phyloP scores from a whole-genome alignment of 176 grass and related monocot species.

The Tillandsia fasciculata region DNA sequence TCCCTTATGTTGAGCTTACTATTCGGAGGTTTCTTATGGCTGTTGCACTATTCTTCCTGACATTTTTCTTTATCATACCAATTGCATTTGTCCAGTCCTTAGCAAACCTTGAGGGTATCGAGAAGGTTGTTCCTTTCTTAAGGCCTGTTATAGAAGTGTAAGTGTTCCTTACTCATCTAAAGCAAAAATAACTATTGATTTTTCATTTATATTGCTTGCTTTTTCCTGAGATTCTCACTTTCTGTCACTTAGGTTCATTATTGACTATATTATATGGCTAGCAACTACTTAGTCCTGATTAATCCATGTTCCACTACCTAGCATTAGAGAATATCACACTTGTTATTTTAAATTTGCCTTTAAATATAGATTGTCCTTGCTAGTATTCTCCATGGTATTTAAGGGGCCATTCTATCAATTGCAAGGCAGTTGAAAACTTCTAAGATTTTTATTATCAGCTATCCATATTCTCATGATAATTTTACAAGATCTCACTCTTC shows the following conservation, averaged over 20 bases:
- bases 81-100: conserved; percentile 93
- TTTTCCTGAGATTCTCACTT: not conserved
- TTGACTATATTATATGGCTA: no score
- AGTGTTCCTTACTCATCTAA: conserved; percentile 9
- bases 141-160: conserved; percentile 76
- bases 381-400: not conserved
- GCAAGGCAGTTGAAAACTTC: no score
- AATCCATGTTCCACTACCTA: no score
- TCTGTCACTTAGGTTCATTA: no score
- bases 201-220: not conserved
- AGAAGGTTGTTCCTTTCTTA: conserved; percentile 58
- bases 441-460: not conserved
- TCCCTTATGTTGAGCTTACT: conserved; percentile 77
- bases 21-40: conserved; percentile 70
- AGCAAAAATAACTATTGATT: no score
- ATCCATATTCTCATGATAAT: not conserved
- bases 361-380: conserved; percentile 1
- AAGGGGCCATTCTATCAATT: no score
- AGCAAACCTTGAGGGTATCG: conserved; percentile 84
- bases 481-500: conserved; percentile 10
- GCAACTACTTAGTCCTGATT: not conserved
- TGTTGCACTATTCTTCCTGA: conserved; percentile 71
- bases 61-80: conserved; percentile 95
- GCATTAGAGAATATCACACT: no score
- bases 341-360: no score